Conservation (phyloP, 257 asterid genomes). For the Nicotiana noctiflora region DNA sequence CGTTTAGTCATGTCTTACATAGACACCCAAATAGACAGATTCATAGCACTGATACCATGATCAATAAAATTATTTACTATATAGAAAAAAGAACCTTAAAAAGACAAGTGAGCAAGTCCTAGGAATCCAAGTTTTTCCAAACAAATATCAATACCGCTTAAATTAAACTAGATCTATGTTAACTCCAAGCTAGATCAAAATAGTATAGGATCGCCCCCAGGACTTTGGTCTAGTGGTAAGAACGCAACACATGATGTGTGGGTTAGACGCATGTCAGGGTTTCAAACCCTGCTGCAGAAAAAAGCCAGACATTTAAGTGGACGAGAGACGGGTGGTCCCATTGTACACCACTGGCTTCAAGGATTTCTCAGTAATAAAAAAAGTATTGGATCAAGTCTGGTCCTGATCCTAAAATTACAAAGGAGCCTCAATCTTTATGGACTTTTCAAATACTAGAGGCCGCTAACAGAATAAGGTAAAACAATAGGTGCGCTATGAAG, state of each 20-base stretch:
- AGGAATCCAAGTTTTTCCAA: not conserved
- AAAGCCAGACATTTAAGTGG: not conserved
- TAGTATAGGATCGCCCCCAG: not conserved
- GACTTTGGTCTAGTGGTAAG: not conserved
- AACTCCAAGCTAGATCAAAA: not conserved
- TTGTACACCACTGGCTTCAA: not conserved
- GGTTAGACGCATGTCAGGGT: not conserved
- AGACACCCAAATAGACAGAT: not conserved
- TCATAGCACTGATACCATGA: not conserved
- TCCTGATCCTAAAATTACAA: constrained; percentile 1
- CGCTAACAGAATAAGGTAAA: not conserved
- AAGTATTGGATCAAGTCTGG: not conserved
- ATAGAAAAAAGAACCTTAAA: not conserved
- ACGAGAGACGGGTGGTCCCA: not conserved
- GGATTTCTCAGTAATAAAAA: not conserved
- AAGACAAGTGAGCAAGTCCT: not conserved
- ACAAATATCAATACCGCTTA: not conserved
- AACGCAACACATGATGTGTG: not conserved
- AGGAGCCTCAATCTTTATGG: not conserved
- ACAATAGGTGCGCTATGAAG: not conserved
- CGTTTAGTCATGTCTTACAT: not conserved
- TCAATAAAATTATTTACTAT: not conserved
- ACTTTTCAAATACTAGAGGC: not conserved
- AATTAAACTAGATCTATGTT: not conserved
- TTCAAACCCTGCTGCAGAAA: not conserved